Base-by-base conservation (phyloP, 2,329 filamentous ascomycete species). In the Botryotinia convoluta region DNA sequence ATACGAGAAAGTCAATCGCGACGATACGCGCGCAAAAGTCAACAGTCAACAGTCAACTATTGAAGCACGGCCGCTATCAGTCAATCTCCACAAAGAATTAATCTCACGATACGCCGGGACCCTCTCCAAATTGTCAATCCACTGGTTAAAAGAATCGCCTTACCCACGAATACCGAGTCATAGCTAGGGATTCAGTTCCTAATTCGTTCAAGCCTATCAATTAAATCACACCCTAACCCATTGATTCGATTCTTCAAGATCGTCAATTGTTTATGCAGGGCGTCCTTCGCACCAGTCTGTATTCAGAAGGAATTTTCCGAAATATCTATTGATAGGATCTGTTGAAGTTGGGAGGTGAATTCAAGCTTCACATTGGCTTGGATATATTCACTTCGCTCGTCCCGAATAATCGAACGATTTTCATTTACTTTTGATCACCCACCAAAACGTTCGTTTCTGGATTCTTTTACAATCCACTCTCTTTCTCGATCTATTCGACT, bases 21-120 rank as follows among this genome's bases (percentile, higher is more conserved):
- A 65, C 69, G 45, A 71, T 39, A 71, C 59, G 59, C 59, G 59
- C 69, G 69, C 59, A 51, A 32, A 64, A 37, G 67, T 69, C 67
- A 70, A 68, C 26, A 37, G 67, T 69, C 67, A 70, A 68, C 26
- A 26, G 44, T 51, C 22, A 51, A 22, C 32, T 5, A 57, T 39
- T 22, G 8, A 60, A 70, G 68, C 68, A 70, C 59, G 42, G 69
- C 37, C 68, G 32, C 68, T 32, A 57, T 39, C 57, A 71, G 65
- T 54, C 48, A 54, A 54, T 63, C 60, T 71, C 57, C 69, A 71
- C 59, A 32, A 37, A 71, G 42, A 32, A 64, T 51, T 67, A n/a
- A 67, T 67, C 64, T 68, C 48, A 68, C 64, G 64, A 69, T 61
- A 60, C 67, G 54, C 44, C 22, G 67, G 48, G 48, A 57, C 48